A percentile compares a stretch with the other conserved stretches of the same genome.
These are phyloP conservation scores for Thelonectria discophora DNA, from an alignment of 2,329 filamentous ascomycete species.

Conservation along the genomic window DNA sequence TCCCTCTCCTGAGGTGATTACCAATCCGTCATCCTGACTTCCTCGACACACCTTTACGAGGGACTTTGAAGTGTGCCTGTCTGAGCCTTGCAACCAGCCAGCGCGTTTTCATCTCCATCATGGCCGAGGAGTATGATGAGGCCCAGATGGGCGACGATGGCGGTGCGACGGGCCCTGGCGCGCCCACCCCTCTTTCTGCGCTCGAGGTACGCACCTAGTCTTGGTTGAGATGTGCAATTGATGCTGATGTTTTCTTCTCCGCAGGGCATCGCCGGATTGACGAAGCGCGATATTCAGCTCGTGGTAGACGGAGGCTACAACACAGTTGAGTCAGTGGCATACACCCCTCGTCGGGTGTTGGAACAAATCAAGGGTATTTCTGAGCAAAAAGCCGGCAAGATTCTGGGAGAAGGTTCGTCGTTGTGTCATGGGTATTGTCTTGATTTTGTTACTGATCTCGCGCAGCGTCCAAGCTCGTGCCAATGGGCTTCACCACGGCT, in stretches of 20 bases:
- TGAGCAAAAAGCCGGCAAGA: constrained; percentile 92
- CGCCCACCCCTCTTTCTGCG: constrained; percentile 86
- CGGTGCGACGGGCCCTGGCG: constrained; percentile 81
- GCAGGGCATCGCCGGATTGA: constrained; percentile 86
- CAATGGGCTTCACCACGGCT: constrained; percentile 98
- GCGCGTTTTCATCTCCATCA: constrained; percentile 36
- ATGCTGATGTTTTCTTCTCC: constrained; percentile 21
- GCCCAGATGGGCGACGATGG: constrained; percentile 73
- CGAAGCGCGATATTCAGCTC: constrained; percentile 94
- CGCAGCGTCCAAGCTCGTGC: constrained; percentile 90
- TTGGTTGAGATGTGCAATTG: neutral
- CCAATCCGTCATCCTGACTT: constrained; percentile 19
- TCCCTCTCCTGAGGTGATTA: constrained; percentile 22
- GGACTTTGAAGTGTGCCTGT: neutral
- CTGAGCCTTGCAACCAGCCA: neutral
- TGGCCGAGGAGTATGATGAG: constrained; percentile 71
- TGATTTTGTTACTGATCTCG: constrained; percentile 23
- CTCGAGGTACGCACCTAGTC: constrained; percentile 73
- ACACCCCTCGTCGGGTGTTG: constrained; percentile 82
- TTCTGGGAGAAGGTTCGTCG: constrained; percentile 81
- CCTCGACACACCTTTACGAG: neutral
- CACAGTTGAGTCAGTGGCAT: constrained; percentile 95
- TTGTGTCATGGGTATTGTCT: neutral
- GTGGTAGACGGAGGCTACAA: constrained; percentile 92
- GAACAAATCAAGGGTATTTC: constrained; percentile 99